Percentiles rank a stretch among this genome's conserved stretches.
Conservation (phyloP, 768 basidiomycete genomes). For the Gloeostereum incarnatum region DNA sequence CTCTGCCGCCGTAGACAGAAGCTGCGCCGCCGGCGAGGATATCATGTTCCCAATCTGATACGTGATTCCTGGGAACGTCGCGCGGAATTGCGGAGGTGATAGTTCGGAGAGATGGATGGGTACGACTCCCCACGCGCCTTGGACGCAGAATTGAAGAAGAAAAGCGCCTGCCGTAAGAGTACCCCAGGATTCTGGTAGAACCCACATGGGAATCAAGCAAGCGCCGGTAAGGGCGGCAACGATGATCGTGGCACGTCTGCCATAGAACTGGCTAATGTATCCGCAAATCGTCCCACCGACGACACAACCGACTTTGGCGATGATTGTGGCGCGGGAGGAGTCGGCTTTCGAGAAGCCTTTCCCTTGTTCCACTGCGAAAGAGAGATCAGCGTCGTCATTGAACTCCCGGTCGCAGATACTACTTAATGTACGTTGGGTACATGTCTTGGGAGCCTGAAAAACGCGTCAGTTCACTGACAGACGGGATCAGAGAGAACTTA, state of each 20-base stretch:
- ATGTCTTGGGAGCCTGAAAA: constrained; percentile 29
- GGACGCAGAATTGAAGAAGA: constrained; percentile 55
- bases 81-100: constrained; percentile 30
- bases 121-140: constrained; percentile 62
- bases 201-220: constrained; percentile 54
- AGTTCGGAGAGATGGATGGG: constrained; percentile 24
- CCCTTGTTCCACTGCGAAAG: constrained; percentile 8
- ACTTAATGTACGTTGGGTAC: constrained; percentile 6
- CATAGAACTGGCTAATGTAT: constrained; percentile 43
- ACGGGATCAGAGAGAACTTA: background rate
- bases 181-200: constrained; percentile 41
- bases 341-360: constrained; percentile 36
- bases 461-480: background rate
- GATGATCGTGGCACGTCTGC: constrained; percentile 49
- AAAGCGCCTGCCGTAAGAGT: constrained; percentile 56
- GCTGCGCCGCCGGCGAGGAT: constrained; percentile 4
- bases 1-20: constrained; percentile 3
- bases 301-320: constrained; percentile 19
- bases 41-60: constrained; percentile 50
- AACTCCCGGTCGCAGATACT: background rate
- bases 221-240: constrained; percentile 26
- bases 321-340: constrained; percentile 51
- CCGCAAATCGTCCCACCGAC: constrained; percentile 47
- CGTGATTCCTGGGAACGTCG: constrained; percentile 53
- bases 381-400: background rate